Evolutionary conservation across 768 basidiomycete genomes (phyloP).

Genomic region (Tricholoma matsutake): DNA sequence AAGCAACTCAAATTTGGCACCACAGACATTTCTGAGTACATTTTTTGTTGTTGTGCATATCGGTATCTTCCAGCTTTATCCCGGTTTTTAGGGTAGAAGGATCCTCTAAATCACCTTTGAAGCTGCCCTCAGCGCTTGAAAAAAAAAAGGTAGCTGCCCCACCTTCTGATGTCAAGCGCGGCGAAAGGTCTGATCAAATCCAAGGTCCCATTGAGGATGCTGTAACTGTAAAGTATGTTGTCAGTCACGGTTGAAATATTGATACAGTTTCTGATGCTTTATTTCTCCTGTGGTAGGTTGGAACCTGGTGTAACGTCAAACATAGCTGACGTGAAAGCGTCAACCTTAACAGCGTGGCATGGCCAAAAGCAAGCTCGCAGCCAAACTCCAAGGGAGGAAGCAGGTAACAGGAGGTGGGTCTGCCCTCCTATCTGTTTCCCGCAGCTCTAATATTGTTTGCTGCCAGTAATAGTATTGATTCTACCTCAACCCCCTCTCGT

Average conservation of each 20-base stretch:
- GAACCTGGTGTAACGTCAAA: neutral
- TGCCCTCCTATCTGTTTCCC: neutral
- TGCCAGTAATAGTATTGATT: neutral
- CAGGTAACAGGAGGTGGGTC: neutral
- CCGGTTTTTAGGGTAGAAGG: neutral
- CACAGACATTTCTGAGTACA: neutral
- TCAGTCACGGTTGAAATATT: neutral
- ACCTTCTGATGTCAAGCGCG: neutral
- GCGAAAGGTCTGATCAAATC: neutral
- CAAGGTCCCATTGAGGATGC: neutral
- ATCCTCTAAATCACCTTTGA: neutral
- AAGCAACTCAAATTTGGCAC: neutral
- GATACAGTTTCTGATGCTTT: neutral
- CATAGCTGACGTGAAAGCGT: neutral
- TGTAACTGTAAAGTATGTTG: neutral
- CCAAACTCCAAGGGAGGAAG: neutral
- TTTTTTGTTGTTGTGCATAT: neutral
- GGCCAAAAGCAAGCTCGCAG: neutral
- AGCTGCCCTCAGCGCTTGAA: neutral
- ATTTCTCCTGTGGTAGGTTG: neutral
- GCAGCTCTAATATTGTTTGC: neutral
- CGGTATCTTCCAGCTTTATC: neutral
- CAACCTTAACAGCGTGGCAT: neutral
- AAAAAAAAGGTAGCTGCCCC: neutral
- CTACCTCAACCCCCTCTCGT: neutral